Base-by-base conservation (phyloP, 345 rosid genomes). In the Pistacia atlantica region DNA sequence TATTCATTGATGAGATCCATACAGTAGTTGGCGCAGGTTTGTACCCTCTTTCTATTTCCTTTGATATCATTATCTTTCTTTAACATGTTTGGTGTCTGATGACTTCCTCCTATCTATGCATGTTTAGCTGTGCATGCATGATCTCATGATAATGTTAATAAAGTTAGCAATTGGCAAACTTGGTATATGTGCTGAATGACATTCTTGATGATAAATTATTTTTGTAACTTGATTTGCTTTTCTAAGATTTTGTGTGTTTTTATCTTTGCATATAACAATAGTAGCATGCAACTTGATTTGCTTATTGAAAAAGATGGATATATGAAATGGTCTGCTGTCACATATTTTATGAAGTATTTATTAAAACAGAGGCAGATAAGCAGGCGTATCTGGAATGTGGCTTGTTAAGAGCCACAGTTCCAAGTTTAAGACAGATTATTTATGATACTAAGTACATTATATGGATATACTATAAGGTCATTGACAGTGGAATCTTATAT, bases 21-120 rank as follows among this genome's bases (percentile, higher is more conserved):
- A 93, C 95, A 31, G 95, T 96, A 77, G 91, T 93, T 42, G 97
- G 98, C 51, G 97, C 98, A 85, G 99, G 98, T 93, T 12, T 45
- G 46, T 75, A 8, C 22, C 9, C 35, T 57, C 22, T 63, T 49
- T 75, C 45, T 66, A 37, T 42, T 67, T 65, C 58, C 68, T 54
- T 68, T 5, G 35, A 64, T 42, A 56, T 4, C 72, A 5, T 67
- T 8, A 48, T 58, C 65, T n/a, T 38, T 10, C 54, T 38, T 35
- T 65, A 48, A 22, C 11, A 4, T 56, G 17, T 14, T 55, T 62
- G 60, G 4, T 9, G 42, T 33, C 8, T 68, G 28, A 48, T 38
- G 31, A 10, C 8, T 10, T 49, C 12, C 38, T 25, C n/a, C 38
- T 42, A 5, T 20, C 6, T 49, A 18, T 25, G 56, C n/a, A 16